Percentiles rank a stretch among this genome's conserved stretches.
Evolutionary conservation across 176 grass and related monocot genomes (phyloP).

Genomic region (Triticum timopheevii): DNA sequence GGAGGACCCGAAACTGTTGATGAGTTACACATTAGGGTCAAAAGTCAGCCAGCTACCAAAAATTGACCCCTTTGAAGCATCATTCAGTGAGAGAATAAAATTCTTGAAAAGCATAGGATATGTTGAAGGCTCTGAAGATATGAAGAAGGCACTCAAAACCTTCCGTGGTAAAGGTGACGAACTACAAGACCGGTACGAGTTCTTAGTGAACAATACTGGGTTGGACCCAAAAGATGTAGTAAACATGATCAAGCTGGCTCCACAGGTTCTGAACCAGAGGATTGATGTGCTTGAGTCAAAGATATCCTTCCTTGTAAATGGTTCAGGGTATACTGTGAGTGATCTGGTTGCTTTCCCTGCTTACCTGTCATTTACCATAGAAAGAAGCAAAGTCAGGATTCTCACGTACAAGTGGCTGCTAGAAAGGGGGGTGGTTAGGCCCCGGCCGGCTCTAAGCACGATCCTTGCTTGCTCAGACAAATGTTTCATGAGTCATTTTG

Average conservation of each 20-base stretch:
- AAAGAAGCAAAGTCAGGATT: slow-evolving; percentile 51
- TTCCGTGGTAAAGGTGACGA: slow-evolving; percentile 69
- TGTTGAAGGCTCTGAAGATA: slow-evolving; percentile 45
- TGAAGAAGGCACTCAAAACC: slow-evolving; percentile 48
- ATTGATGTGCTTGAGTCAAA: slow-evolving; percentile 50
- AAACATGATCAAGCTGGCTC: slow-evolving; percentile 48
- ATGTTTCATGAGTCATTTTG: slow-evolving; percentile 25
- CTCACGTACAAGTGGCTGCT: slow-evolving; percentile 64
- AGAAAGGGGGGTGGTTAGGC: slow-evolving; percentile 37
- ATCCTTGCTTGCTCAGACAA: slow-evolving; percentile 58
- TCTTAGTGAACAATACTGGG: slow-evolving; percentile 49
- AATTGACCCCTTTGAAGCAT: slow-evolving; percentile 19
- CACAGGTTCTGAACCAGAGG: slow-evolving; percentile 63
- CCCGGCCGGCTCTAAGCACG: slow-evolving; percentile 41
- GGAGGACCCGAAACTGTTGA: slow-evolving; percentile 46
- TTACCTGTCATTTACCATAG: slow-evolving; percentile 49
- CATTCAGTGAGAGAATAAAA: slow-evolving; percentile 36
- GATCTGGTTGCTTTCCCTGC: slow-evolving; percentile 43
- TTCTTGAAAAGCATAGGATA: slow-evolving; percentile 63
- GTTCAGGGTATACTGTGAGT: slow-evolving; percentile 48
- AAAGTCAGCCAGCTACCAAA: slow-evolving; percentile 43
- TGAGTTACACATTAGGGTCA: slow-evolving; percentile 48
- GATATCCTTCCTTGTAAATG: slow-evolving; percentile 54
- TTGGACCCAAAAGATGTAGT: slow-evolving; percentile 45
- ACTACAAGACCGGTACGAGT: slow-evolving; percentile 56